phyloP scores from a whole-genome alignment of 305 asterid genomes.

The Fraxinus dipetala region DNA sequence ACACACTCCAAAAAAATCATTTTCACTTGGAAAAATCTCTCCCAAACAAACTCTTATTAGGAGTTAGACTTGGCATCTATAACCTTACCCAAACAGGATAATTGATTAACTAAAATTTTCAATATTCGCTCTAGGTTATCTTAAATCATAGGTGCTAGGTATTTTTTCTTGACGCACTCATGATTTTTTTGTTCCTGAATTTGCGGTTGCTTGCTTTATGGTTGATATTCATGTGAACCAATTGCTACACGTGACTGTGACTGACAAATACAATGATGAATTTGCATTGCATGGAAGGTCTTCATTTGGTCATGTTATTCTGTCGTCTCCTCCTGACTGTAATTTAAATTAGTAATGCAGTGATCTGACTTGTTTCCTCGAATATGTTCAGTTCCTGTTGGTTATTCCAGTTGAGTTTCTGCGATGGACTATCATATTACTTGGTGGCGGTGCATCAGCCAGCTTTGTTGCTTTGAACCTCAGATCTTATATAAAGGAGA shows the following conservation, averaged over 20 bases:
- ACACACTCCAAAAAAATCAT: background rate
- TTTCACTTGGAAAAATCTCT: background rate
- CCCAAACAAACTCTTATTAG: background rate
- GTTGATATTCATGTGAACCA: background rate
- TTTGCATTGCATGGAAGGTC: background rate
- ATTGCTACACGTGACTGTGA: background rate
- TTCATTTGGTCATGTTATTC: background rate
- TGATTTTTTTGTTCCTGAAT: background rate
- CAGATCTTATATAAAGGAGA: slow-evolving; percentile 46
- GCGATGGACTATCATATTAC: slow-evolving; percentile 63
- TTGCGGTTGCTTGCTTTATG: background rate
- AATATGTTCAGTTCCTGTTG: slow-evolving; percentile 56
- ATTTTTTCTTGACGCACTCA: background rate
- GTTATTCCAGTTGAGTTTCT: slow-evolving; percentile 65
- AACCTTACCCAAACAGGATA: background rate
- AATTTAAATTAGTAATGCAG: background rate
- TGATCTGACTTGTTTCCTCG: slow-evolving; percentile 20
- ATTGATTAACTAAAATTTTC: background rate
- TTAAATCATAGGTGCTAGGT: background rate
- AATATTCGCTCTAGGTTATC: background rate
- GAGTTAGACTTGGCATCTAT: background rate
- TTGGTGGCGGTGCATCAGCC: slow-evolving; percentile 67
- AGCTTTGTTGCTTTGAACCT: slow-evolving; percentile 74
- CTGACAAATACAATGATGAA: background rate
- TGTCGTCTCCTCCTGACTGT: background rate